phyloP scores from a whole-genome alignment of 495 filamentous ascomycete genomes.

The Annulohypoxylon maeteangense region DNA sequence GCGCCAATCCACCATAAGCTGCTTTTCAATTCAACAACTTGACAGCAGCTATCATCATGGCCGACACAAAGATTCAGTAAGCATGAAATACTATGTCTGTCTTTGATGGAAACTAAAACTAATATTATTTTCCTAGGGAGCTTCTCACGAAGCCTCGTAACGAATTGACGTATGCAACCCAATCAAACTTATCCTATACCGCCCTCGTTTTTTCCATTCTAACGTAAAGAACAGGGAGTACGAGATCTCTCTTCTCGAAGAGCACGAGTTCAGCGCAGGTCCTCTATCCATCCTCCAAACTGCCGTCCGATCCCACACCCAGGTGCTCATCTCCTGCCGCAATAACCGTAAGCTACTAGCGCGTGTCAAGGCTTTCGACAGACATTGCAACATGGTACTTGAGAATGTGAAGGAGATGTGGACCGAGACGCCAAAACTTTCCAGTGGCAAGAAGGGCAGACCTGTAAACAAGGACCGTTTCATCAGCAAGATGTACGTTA shows the following conservation, averaged over 20 bases:
- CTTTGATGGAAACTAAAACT: slow-evolving; percentile 5
- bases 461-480: slow-evolving; percentile 98
- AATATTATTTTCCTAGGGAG: slow-evolving; percentile 65
- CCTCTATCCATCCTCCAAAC: slow-evolving; percentile 92
- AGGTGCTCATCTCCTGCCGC: slow-evolving; percentile 86
- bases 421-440: slow-evolving; percentile 87
- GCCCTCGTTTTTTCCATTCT: slow-evolving; percentile 19
- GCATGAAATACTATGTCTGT: slow-evolving; percentile 21
- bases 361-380: slow-evolving; percentile 63
- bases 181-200: slow-evolving; percentile 32
- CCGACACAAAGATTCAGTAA: slow-evolving; percentile 82
- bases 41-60: slow-evolving; percentile 62
- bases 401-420: slow-evolving; percentile 99
- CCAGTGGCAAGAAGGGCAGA: slow-evolving; percentile 82
- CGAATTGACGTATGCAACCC: slow-evolving; percentile 77
- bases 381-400: slow-evolving; percentile 86
- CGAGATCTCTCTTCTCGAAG: slow-evolving; percentile 86
- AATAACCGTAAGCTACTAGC: slow-evolving; percentile 88
- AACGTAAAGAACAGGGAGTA: slow-evolving; percentile 71
- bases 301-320: slow-evolving; percentile 84
- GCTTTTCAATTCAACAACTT: slow-evolving; percentile 37
- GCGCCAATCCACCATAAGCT: slow-evolving; percentile 16
- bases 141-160: slow-evolving; percentile 80
- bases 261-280: slow-evolving; percentile 88
- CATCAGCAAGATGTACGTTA: slow-evolving; percentile 93